phyloP scores from a whole-genome alignment of 345 rosid genomes.

The Murraya paniculata region DNA sequence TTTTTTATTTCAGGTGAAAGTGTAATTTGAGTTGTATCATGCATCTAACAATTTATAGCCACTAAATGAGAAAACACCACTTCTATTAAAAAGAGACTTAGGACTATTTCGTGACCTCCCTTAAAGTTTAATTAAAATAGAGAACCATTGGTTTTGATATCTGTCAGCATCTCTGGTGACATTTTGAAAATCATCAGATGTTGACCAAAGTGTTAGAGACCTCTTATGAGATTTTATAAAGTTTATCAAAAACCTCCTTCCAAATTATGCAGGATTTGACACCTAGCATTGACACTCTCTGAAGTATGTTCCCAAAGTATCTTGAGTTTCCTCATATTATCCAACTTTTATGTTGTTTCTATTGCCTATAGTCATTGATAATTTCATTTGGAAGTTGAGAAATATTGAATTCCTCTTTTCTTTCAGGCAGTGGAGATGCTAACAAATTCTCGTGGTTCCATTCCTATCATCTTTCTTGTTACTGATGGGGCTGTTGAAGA shows the following conservation, averaged over 20 bases:
- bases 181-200: not conserved
- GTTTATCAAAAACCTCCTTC: not conserved
- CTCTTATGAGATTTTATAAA: not conserved
- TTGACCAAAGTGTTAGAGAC: not conserved
- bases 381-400: not conserved
- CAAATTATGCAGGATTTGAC: not conserved
- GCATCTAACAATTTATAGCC: not conserved
- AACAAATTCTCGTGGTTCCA: conserved; percentile 46
- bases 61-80: not conserved
- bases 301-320: not conserved
- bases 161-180: not conserved
- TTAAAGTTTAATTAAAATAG: not conserved
- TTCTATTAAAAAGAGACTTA: not conserved
- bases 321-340: not conserved
- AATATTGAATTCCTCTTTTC: conserved; percentile 16
- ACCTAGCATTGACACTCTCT: not conserved
- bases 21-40: not conserved
- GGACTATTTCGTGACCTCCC: not conserved
- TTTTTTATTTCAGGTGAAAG: not conserved
- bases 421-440: conserved; percentile 92
- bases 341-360: not conserved
- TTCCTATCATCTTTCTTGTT: conserved; percentile 78
- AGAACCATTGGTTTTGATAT: not conserved
- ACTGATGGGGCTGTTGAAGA: conserved; percentile 96
- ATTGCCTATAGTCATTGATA: not conserved